A percentile compares a stretch with the other conserved stretches of the same genome.
These are phyloP conservation scores for Diplodia scrobiculata DNA, from an alignment of 2,329 filamentous ascomycete species.

Conservation along the genomic window DNA sequence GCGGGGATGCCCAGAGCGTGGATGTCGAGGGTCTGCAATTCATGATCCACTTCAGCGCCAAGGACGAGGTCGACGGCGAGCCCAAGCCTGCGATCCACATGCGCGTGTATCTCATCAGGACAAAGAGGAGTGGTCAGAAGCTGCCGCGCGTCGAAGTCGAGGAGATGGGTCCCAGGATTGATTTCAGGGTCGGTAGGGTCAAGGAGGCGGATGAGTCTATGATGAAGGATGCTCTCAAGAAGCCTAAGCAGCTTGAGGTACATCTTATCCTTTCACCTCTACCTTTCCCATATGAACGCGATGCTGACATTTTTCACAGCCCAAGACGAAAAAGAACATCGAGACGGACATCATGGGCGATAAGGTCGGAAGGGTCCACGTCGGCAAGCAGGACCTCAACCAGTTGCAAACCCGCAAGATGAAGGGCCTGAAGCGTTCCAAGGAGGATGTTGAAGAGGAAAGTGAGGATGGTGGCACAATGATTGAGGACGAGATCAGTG, in stretches of 20 bases:
- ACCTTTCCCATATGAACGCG: neutral
- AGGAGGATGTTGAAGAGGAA: constrained; percentile 61
- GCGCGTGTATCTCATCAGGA: constrained; percentile 82
- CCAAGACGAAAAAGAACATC: constrained; percentile 91
- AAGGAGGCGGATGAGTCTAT: constrained; percentile 75
- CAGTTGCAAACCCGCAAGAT: constrained; percentile 96
- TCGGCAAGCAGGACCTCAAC: constrained; percentile 84
- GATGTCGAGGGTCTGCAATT: constrained; percentile 96
- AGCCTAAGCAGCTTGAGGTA: constrained; percentile 72
- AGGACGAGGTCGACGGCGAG: constrained; percentile 54
- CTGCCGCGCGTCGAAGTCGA: constrained; percentile 89
- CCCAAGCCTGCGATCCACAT: constrained; percentile 59
- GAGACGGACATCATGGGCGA: constrained; percentile 88
- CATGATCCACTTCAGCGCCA: constrained; percentile 77
- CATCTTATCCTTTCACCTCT: neutral
- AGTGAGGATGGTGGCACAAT: constrained; percentile 46
- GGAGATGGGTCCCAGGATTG: constrained; percentile 92
- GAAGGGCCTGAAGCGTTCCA: constrained; percentile 91
- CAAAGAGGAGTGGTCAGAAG: constrained; percentile 82
- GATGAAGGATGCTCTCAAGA: constrained; percentile 89
- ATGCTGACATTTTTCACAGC: constrained; percentile 42
- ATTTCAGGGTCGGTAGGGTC: constrained; percentile 81
- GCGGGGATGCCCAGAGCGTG: constrained; percentile 75
- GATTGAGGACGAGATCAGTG: constrained; percentile 37
- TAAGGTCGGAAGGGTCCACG: constrained; percentile 90